Percentiles rank a stretch among this genome's conserved stretches.
Conservation (phyloP, 164 flowering plant species). For the Cinnamomum micranthum region DNA sequence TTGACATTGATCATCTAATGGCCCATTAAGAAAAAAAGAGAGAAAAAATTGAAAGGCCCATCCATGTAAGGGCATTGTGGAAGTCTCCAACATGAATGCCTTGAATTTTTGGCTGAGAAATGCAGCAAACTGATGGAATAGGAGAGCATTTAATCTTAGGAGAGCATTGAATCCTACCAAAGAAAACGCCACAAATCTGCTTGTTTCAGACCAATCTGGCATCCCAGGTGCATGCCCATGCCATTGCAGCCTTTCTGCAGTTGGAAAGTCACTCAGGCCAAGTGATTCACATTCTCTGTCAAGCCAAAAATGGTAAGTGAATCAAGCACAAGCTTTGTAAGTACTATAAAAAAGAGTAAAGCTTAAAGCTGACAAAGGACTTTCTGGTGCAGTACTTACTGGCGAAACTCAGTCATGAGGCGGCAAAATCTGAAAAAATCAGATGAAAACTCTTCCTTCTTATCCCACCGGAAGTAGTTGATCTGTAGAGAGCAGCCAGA, state of each 20-base stretch:
- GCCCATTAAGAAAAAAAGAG: too few relatives aligned
- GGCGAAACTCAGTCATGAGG: conserved; percentile 73
- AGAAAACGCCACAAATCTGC: conserved; percentile 85
- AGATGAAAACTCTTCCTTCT: conserved; percentile 65
- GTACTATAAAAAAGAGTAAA: not conserved
- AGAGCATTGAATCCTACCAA: conserved; percentile 42
- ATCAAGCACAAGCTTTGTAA: not conserved
- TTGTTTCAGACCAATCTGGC: conserved; percentile 86
- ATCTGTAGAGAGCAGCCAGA: conserved; percentile 39
- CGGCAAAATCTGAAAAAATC: conserved; percentile 86
- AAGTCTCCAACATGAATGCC: not conserved
- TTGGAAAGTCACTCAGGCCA: conserved; percentile 75
- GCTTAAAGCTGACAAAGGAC: not conserved
- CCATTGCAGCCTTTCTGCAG: conserved; percentile 84
- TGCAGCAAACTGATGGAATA: not conserved
- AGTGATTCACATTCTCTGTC: conserved; percentile 88
- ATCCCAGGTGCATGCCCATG: conserved; percentile 68
- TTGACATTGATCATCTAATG: too few relatives aligned
- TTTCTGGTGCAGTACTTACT: conserved; percentile 29
- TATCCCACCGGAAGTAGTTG: conserved; percentile 94
- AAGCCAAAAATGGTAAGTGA: not conserved
- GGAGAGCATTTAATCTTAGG: conserved; percentile 18
- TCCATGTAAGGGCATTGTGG: not conserved
- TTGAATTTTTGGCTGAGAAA: not conserved
- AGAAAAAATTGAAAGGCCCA: not conserved